These are phyloP conservation scores for Ascoidea tarda DNA, from an alignment of 805 yeast species.

Conservation along the genomic window DNA sequence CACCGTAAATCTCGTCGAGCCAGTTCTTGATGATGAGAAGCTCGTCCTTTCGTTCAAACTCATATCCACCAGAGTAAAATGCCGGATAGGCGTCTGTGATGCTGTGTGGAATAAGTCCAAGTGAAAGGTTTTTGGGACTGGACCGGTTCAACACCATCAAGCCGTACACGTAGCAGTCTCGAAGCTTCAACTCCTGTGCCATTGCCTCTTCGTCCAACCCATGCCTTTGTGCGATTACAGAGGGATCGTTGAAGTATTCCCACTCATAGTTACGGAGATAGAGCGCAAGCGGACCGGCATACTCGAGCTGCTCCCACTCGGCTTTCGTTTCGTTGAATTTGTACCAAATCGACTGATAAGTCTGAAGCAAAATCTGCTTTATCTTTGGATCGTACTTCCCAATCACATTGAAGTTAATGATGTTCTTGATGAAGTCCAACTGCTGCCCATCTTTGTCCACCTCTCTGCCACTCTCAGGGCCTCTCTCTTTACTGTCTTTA, in stretches of 20 bases:
- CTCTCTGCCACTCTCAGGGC: neutral
- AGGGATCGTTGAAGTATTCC: slow-evolving; percentile 12
- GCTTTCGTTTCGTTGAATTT: slow-evolving; percentile 39
- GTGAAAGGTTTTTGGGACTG: slow-evolving; percentile 55
- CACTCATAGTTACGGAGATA: slow-evolving; percentile 35
- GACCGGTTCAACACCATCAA: slow-evolving; percentile 53
- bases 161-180: slow-evolving; percentile 44
- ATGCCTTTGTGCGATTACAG: neutral
- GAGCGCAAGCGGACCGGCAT: slow-evolving; percentile 55
- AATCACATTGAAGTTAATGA: slow-evolving; percentile 62
- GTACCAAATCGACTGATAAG: slow-evolving; percentile 63
- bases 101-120: slow-evolving; percentile 50
- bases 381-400: slow-evolving; percentile 64
- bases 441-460: slow-evolving; percentile 18
- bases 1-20: slow-evolving; percentile 58
- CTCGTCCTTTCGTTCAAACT: slow-evolving; percentile 55
- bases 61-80: slow-evolving; percentile 19
- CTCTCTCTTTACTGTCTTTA: no score
- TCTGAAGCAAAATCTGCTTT: slow-evolving; percentile 49
- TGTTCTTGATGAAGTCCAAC: slow-evolving; percentile 48
- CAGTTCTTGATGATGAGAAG: slow-evolving; percentile 56
- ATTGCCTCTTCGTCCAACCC: slow-evolving; percentile 2
- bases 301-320: slow-evolving; percentile 61
- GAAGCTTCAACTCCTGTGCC: slow-evolving; percentile 3
- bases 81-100: slow-evolving; percentile 26